Evolutionary conservation across 768 basidiomycete genomes (phyloP).

Genomic region (Mycena galericulata): DNA sequence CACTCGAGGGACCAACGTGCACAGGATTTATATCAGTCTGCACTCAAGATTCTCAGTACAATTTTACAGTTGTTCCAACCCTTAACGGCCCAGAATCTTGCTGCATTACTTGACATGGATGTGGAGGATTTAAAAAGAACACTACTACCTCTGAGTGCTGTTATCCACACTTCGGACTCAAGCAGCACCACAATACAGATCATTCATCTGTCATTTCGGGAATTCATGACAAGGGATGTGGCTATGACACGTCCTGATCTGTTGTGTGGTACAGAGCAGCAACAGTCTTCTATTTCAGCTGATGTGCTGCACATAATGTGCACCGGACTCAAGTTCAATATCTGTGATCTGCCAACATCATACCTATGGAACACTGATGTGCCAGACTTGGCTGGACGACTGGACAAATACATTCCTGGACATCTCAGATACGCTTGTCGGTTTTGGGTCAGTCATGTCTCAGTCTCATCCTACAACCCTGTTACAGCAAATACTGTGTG

Average conservation of each 20-base stretch:
- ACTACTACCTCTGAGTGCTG: not conserved
- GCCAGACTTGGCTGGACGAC: not conserved
- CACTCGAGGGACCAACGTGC: not conserved
- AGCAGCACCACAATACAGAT: not conserved
- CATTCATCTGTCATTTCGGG: slow-evolving; percentile 5
- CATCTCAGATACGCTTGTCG: slow-evolving; percentile 1
- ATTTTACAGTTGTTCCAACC: not conserved
- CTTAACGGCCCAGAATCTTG: not conserved
- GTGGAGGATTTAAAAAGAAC: not conserved
- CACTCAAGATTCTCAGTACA: not conserved
- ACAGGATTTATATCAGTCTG: not conserved
- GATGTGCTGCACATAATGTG: not conserved
- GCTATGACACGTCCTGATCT: not conserved
- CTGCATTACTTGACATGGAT: not conserved
- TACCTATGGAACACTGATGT: not conserved
- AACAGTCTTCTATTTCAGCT: not conserved
- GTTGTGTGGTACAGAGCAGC: not conserved
- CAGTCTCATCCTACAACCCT: not conserved
- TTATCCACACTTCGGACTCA: not conserved
- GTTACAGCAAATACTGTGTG: not conserved
- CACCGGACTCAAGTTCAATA: not conserved
- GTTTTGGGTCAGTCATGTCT: slow-evolving; percentile 10
- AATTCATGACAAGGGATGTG: not conserved
- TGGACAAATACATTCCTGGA: not conserved
- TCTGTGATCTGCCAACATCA: not conserved